Conservation (phyloP, 2,329 filamentous ascomycete genomes). For the Penicillium expansum region DNA sequence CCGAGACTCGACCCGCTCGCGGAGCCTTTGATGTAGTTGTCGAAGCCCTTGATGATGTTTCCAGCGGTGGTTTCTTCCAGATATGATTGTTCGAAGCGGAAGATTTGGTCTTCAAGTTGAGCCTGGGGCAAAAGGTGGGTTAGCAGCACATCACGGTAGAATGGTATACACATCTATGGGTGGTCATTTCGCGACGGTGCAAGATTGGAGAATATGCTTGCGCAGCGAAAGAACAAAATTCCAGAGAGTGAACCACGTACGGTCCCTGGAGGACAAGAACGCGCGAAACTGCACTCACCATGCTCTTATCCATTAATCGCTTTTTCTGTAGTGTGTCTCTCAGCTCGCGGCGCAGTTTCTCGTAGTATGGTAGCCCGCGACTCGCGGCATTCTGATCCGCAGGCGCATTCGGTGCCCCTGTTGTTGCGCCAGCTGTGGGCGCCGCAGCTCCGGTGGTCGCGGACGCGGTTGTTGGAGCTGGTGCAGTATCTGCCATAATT, state of each 20-base stretch:
- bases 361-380: constrained; percentile 64
- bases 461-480: constrained; percentile 29
- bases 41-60: constrained; percentile 97
- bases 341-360: constrained; percentile 66
- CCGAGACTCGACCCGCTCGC: constrained; percentile 50
- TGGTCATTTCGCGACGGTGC: not conserved
- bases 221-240: not conserved
- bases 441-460: constrained; percentile 19
- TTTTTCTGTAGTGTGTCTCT: constrained; percentile 66
- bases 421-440: constrained; percentile 21
- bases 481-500: constrained; percentile 43
- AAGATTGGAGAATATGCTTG: not conserved
- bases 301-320: constrained; percentile 59
- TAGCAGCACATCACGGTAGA: not conserved
- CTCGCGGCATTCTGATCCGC: constrained; percentile 31
- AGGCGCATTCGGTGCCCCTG: constrained; percentile 22
- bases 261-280: not conserved
- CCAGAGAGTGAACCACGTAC: not conserved
- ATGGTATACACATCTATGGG: not conserved
- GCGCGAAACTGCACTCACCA: constrained; percentile 44
- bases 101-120: constrained; percentile 75
- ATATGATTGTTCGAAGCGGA: constrained; percentile 78
- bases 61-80: constrained; percentile 83
- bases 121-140: constrained; percentile 40
- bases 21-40: constrained; percentile 93